Conservation (phyloP, 805 yeast genomes). For the Metschnikowia proteae region DNA sequence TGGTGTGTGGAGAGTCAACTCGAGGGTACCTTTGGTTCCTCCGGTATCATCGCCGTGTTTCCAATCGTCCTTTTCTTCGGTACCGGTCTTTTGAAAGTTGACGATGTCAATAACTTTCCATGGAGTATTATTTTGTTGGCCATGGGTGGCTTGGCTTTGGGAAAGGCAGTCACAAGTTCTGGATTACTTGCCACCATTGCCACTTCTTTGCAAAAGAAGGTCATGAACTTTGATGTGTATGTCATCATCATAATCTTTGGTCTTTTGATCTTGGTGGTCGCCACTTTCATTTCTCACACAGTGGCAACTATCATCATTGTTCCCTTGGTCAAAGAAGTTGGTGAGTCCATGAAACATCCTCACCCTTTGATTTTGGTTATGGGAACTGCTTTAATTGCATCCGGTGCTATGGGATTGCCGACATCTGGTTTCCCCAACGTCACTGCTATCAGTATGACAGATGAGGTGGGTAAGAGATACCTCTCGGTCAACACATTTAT, state of each 20-base stretch:
- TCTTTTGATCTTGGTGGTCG: constrained; percentile 36
- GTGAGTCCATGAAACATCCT: constrained; percentile 33
- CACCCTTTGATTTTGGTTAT: constrained; percentile 39
- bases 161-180: constrained; percentile 90
- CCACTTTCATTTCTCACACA: constrained; percentile 44
- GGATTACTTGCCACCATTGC: constrained; percentile 85
- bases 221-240: constrained; percentile 66
- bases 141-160: constrained; percentile 96
- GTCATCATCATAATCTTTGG: constrained; percentile 69
- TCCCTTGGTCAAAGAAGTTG: constrained; percentile 41
- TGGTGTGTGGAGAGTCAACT: constrained; percentile 88
- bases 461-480: constrained; percentile 39
- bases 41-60: constrained; percentile 92
- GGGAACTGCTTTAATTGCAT: constrained; percentile 40
- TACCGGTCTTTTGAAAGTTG: constrained; percentile 78
- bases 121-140: constrained; percentile 96
- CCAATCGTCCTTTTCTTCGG: constrained; percentile 93
- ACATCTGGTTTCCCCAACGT: constrained; percentile 45
- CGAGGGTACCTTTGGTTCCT: constrained; percentile 77
- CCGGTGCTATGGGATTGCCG: constrained; percentile 46
- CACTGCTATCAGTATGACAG: constrained; percentile 42
- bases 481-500: constrained; percentile 40
- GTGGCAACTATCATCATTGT: constrained; percentile 42
- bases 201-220: constrained; percentile 54
- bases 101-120: constrained; percentile 91